Evolutionary conservation across 2,329 filamentous ascomycete genomes (phyloP).

Genomic region (Scytalidium sp.): DNA sequence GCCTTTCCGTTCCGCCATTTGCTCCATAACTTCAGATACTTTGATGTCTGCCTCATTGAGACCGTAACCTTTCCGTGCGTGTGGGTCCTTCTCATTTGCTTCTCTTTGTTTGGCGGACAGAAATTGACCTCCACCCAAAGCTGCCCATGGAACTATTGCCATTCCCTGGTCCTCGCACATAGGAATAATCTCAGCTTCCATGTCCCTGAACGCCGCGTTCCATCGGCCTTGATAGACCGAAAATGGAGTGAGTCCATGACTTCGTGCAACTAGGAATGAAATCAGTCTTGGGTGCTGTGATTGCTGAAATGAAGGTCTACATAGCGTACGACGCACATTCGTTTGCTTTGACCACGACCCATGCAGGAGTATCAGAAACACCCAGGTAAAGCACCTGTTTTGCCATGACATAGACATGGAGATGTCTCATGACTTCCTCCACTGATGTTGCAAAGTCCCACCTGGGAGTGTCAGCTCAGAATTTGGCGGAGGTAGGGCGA

Average conservation of each 20-base stretch:
- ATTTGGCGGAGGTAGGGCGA: too few relatives aligned
- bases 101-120: conserved; percentile 35
- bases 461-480: conserved; percentile 29
- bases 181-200: conserved; percentile 56
- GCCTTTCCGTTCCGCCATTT: conserved; percentile 53
- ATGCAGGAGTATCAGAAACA: conserved; percentile 65
- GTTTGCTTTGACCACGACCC: conserved; percentile 63
- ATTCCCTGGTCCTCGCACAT: conserved; percentile 57
- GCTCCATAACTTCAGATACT: conserved; percentile 48
- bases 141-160: conserved; percentile 51
- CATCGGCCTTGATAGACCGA: conserved; percentile 65
- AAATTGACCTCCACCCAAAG: conserved; percentile 44
- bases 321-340: too few relatives aligned
- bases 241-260: conserved; percentile 66
- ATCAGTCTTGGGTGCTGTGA: too few relatives aligned
- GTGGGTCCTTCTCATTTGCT: conserved; percentile 31
- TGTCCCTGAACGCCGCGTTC: conserved; percentile 57
- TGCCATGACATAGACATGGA: conserved; percentile 54
- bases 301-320: too few relatives aligned
- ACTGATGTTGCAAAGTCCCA: conserved; percentile 57
- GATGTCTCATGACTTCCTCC: conserved; percentile 62
- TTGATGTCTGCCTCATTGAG: conserved; percentile 39
- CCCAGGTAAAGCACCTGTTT: conserved; percentile 67
- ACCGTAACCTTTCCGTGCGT: conserved; percentile 29
- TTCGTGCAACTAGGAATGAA: conserved; percentile 47